phyloP scores from a whole-genome alignment of 1,284 basidiomycete species.

The Lentinus polychrous region DNA sequence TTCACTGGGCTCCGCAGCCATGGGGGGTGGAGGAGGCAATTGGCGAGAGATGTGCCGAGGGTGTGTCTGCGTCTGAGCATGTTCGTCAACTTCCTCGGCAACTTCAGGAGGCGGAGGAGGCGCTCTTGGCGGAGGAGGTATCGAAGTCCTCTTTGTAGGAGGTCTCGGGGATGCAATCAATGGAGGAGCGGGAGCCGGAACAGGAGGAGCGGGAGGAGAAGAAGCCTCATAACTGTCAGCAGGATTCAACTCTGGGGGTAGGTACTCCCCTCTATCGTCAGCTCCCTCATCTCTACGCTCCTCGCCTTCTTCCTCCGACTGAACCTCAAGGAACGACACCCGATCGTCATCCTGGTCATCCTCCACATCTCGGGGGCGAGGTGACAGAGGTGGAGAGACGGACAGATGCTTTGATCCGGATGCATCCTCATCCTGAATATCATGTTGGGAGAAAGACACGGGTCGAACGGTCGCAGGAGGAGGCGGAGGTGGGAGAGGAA shows the following conservation, averaged over 20 bases:
- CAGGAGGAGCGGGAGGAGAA: not conserved
- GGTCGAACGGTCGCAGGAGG: too few species aligned
- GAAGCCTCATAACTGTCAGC: not conserved
- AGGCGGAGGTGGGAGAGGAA: too few species aligned
- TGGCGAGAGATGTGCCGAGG: not conserved
- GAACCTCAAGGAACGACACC: conserved; percentile 3
- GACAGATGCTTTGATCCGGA: too few species aligned
- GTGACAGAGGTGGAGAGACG: too few species aligned
- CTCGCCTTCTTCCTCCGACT: conserved; percentile 7
- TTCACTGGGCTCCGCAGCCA: not conserved
- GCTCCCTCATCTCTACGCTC: not conserved
- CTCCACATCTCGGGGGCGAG: not conserved
- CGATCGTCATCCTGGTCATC: conserved; percentile 2
- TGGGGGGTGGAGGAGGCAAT: conserved; percentile 1
- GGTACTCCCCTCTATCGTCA: not conserved
- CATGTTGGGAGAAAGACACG: too few species aligned
- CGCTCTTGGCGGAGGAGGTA: conserved; percentile 15
- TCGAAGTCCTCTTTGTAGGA: conserved; percentile 11
- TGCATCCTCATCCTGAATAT: too few species aligned
- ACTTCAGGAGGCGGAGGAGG: conserved; percentile 6
- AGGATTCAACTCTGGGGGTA: conserved; percentile 1
- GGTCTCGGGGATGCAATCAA: not conserved
- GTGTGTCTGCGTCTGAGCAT: not conserved
- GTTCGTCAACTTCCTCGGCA: not conserved
- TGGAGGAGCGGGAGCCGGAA: not conserved